These are phyloP conservation scores for cucumber (Cucumis sativus) DNA, from an alignment of 306 rosid species.

Conservation along the genomic window DNA sequence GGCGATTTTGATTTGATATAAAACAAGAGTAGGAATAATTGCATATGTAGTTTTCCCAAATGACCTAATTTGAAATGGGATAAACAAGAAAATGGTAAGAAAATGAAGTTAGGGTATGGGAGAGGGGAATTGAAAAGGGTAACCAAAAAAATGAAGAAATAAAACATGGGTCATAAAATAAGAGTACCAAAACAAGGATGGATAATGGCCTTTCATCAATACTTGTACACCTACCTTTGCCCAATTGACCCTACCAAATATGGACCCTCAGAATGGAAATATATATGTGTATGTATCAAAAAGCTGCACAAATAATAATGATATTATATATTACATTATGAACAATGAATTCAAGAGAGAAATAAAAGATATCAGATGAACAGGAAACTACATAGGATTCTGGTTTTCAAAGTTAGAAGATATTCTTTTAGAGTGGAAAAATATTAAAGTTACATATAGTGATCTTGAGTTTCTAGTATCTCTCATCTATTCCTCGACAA, in stretches of 20 bases:
- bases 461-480: neutral
- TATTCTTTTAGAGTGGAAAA: neutral
- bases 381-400: conserved; percentile 2
- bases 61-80: neutral
- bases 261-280: neutral
- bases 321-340: neutral
- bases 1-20: neutral
- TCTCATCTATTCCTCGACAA: neutral
- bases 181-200: neutral
- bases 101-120: neutral
- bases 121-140: neutral
- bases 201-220: neutral
- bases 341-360: neutral
- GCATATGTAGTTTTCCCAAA: neutral
- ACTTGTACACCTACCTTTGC: neutral
- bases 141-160: neutral
- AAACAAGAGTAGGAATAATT: neutral
- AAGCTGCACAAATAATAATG: neutral
- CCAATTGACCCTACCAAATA: neutral
- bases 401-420: neutral
- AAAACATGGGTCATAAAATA: neutral
- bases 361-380: neutral
- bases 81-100: neutral
- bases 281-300: neutral
- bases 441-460: neutral